A percentile compares a stretch with the other conserved stretches of the same genome.
phyloP scores from a whole-genome alignment of 2,329 filamentous ascomycete species.

The Epichloe sylvatica region DNA sequence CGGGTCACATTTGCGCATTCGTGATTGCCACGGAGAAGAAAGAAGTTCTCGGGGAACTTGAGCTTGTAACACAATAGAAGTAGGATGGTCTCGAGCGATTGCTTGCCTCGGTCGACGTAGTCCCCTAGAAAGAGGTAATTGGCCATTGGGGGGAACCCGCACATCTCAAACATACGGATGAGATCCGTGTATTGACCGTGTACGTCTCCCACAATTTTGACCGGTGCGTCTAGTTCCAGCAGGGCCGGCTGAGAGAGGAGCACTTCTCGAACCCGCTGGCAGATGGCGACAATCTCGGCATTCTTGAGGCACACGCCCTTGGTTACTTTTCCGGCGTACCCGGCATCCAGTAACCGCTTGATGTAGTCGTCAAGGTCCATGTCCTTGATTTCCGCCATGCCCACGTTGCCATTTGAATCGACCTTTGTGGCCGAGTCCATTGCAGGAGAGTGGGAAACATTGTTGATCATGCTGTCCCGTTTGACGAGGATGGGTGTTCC shows the following conservation, averaged over 20 bases:
- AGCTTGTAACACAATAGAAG: slow-evolving; percentile 92
- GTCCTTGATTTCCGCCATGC: slow-evolving; percentile 81
- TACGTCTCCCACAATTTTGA: slow-evolving; percentile 95
- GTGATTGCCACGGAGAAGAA: slow-evolving; percentile 85
- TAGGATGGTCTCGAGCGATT: slow-evolving; percentile 87
- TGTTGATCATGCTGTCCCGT: slow-evolving; percentile 57
- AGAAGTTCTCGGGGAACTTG: slow-evolving; percentile 96
- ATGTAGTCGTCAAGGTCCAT: slow-evolving; percentile 97
- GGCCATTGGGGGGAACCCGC: slow-evolving; percentile 72
- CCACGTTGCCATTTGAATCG: slow-evolving; percentile 45
- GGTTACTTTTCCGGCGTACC: slow-evolving; percentile 90
- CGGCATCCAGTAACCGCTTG: slow-evolving; percentile 81
- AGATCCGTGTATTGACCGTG: slow-evolving; percentile 94
- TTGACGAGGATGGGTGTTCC: slow-evolving; percentile 84
- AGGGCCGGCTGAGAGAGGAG: slow-evolving; percentile 86
- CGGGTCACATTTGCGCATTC: slow-evolving; percentile 93
- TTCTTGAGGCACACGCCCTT: slow-evolving; percentile 97
- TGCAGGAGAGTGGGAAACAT: slow-evolving; percentile 36
- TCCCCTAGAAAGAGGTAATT: slow-evolving; percentile 94
- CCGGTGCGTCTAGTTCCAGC: slow-evolving; percentile 80
- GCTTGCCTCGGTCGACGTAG: slow-evolving; percentile 93
- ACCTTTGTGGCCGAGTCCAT: slow-evolving; percentile 26
- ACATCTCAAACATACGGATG: slow-evolving; percentile 97
- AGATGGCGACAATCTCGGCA: slow-evolving; percentile 90
- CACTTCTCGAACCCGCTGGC: slow-evolving; percentile 73